These are phyloP conservation scores for Yamadazyma friedrichii DNA, from an alignment of 1,139 yeast genomes.

Conservation along the genomic window DNA sequence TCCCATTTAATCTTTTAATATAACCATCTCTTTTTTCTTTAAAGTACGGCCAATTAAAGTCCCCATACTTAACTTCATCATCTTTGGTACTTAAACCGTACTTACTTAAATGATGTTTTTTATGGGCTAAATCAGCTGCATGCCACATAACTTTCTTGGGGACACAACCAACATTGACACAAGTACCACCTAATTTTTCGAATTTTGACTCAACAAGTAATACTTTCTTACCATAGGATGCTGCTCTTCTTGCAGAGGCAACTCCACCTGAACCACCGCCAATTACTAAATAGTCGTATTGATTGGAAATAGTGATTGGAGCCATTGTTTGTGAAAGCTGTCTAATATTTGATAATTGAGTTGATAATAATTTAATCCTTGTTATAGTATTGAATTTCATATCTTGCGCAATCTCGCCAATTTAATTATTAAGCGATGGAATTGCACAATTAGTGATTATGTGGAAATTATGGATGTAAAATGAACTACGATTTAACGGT, in stretches of 20 bases:
- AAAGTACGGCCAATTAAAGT: slow-evolving; percentile 77
- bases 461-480: no score
- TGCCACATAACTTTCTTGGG: slow-evolving; percentile 99
- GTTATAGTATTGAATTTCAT: slow-evolving; percentile 6
- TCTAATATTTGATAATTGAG: slow-evolving; percentile 1
- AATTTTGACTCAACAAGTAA: slow-evolving; percentile 75
- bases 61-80: slow-evolving; percentile 48
- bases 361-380: slow-evolving; percentile 11
- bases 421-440: no score
- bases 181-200: slow-evolving; percentile 84
- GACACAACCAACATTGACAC: slow-evolving; percentile 99
- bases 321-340: slow-evolving; percentile 43
- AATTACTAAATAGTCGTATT: slow-evolving; percentile 87
- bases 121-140: slow-evolving; percentile 84
- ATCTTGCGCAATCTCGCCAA: not conserved
- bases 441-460: no score
- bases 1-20: slow-evolving; percentile 81
- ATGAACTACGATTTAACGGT: no score
- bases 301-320: slow-evolving; percentile 44
- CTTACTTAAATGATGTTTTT: slow-evolving; percentile 68
- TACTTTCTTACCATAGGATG: slow-evolving; percentile 87
- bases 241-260: slow-evolving; percentile 96
- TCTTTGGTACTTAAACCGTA: slow-evolving; percentile 68
- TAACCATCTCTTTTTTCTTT: slow-evolving; percentile 92
- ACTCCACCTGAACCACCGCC: slow-evolving; percentile 99